Conservation (phyloP, 345 rosid species). For the Arabidopsis suecica region DNA sequence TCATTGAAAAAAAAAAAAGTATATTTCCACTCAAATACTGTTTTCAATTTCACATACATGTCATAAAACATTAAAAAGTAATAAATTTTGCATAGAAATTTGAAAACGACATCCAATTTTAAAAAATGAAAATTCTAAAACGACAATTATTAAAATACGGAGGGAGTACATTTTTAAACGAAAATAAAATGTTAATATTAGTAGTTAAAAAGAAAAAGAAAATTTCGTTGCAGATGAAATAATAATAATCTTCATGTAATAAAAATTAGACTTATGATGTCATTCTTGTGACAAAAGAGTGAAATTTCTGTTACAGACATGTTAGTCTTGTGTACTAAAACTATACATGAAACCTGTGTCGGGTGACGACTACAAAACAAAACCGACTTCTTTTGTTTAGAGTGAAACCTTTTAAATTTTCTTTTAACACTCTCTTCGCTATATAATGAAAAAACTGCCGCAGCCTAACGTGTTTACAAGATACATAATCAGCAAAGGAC, state of each 20-base stretch:
- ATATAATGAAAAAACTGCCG: background rate
- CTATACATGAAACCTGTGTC: conserved; percentile 33
- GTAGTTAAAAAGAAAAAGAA: background rate
- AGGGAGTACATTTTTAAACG: background rate
- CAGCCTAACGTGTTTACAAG: conserved; percentile 23
- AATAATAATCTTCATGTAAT: background rate
- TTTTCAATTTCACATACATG: background rate
- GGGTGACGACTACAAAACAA: conserved; percentile 15
- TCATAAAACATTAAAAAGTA: too few species aligned
- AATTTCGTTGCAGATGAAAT: background rate
- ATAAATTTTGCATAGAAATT: too few species aligned
- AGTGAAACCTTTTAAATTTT: background rate
- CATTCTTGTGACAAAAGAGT: conserved; percentile 27
- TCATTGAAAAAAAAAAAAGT: background rate
- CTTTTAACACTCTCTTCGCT: conserved; percentile 26
- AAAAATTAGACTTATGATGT: conserved; percentile 1
- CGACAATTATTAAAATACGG: too few species aligned
- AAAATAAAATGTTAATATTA: background rate
- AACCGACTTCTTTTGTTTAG: conserved; percentile 13
- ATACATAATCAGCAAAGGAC: background rate
- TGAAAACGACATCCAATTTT: too few species aligned
- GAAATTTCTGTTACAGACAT: conserved; percentile 24
- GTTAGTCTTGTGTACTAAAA: conserved; percentile 28
- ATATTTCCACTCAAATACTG: background rate
- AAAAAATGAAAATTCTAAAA: too few species aligned